Evolutionary conservation across 768 basidiomycete genomes (phyloP).

Genomic region (Tricholoma matsutake): DNA sequence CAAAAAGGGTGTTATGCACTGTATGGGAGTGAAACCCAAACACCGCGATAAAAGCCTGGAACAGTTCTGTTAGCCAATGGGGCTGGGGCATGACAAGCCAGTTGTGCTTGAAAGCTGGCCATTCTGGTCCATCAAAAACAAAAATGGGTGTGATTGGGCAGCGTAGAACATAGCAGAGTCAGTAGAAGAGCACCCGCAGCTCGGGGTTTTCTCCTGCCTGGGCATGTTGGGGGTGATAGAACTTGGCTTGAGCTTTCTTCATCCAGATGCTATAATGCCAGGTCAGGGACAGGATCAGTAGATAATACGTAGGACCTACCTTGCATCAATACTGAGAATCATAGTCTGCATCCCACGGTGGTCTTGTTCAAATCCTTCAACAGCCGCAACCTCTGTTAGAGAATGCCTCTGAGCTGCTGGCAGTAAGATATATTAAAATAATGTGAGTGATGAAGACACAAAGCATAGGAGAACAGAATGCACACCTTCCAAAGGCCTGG

Average conservation of each 20-base stretch:
- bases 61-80: slow-evolving; percentile 19
- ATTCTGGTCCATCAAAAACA: slow-evolving; percentile 46
- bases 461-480: too few species aligned
- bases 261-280: background rate
- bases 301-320: background rate
- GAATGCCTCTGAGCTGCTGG: background rate
- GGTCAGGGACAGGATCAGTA: background rate
- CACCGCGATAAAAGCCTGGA: slow-evolving; percentile 34
- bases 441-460: too few species aligned
- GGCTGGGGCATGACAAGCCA: slow-evolving; percentile 24
- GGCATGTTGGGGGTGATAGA: slow-evolving; percentile 9
- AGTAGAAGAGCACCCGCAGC: slow-evolving; percentile 40
- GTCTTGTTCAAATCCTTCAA: background rate
- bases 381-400: background rate
- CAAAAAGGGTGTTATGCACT: slow-evolving; percentile 7
- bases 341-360: background rate
- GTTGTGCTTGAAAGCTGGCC: slow-evolving; percentile 39
- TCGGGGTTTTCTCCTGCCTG: slow-evolving; percentile 35
- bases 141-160: slow-evolving; percentile 38
- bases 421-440: background rate
- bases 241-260: slow-evolving; percentile 5
- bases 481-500: too few species aligned
- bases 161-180: slow-evolving; percentile 33
- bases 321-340: background rate
- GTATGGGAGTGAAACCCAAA: slow-evolving; percentile 39